These are phyloP conservation scores for Neolentinus lepideus DNA, from an alignment of 1,284 basidiomycete genomes.

Conservation along the genomic window DNA sequence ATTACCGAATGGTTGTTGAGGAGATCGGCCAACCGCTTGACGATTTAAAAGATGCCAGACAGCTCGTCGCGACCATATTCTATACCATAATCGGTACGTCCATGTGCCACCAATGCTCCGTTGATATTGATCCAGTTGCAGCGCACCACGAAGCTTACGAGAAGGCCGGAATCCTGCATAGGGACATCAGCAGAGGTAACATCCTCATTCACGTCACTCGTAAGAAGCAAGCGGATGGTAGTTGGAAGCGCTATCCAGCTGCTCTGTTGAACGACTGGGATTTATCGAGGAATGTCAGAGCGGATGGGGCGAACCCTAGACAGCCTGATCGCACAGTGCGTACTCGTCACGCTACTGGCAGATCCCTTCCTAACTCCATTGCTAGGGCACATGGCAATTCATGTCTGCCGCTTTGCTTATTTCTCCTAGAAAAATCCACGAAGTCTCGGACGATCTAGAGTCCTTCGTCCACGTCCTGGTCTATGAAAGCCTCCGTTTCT, in stretches of 20 bases:
- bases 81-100: slow-evolving; percentile 6
- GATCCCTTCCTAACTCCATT: neutral
- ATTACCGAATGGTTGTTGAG: slow-evolving; percentile 12
- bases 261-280: slow-evolving; percentile 31
- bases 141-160: slow-evolving; percentile 21
- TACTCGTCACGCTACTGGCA: neutral
- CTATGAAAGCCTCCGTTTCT: slow-evolving; percentile 1
- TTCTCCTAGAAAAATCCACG: slow-evolving; percentile 12
- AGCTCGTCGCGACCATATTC: slow-evolving; percentile 6
- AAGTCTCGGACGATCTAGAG: slow-evolving; percentile 25
- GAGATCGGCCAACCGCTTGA: slow-evolving; percentile 8
- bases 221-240: neutral
- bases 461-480: slow-evolving; percentile 24
- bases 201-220: slow-evolving; percentile 16
- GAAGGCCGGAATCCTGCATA: slow-evolving; percentile 20
- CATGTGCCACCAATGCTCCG: slow-evolving; percentile 7
- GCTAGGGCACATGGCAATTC: slow-evolving; percentile 29
- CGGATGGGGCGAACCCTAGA: slow-evolving; percentile 2
- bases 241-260: neutral
- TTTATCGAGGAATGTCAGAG: slow-evolving; percentile 11
- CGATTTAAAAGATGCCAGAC: slow-evolving; percentile 7
- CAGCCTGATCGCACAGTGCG: slow-evolving; percentile 15
- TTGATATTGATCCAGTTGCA: slow-evolving; percentile 7
- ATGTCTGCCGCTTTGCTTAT: slow-evolving; percentile 19
- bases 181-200: slow-evolving; percentile 27